Evolutionary conservation across 176 grass and related monocot genomes (phyloP), one percentile per base, ranked within the genome.

Genomic region (Aegilops bicornis): DNA sequence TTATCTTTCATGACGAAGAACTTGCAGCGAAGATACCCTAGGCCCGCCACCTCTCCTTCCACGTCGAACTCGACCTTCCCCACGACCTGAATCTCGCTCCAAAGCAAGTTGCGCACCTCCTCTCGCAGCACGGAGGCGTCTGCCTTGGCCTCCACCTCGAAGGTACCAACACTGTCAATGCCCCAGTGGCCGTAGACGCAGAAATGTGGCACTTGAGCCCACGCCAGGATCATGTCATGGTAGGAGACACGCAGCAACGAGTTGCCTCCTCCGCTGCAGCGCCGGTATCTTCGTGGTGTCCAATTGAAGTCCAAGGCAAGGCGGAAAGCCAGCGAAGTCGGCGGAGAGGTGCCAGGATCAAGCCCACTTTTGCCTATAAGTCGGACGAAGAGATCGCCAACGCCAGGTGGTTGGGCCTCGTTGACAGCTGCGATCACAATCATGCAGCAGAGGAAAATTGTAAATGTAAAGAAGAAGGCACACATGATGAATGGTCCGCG

Each of bases 201-300:
- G 43, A 82, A 82, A n/a, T 22, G 7, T 0, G 80, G 64, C 43
- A 69, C 43, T 8, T 56, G 43, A 20, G 43, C 64, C 80, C 64
- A 82, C 8, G 80, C 80, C 80, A 82, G 20, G 65, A 70, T 70
- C 64, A 82, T 56, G 29, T 20, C 30, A 5, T 56, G 64, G 80
- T 69, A 69, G 43, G 62, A 82, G 29, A 82, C 30, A 4, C 30
- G 65, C 42, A 82, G 20, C 29, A 70, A 36, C 7, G 80, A 82
- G 80, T 50, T 36, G 3, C 43, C 64, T 3, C 45, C 80, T 54
- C 80, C 43, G 4, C 10, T 82, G 64, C 64, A 54, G 16, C 45
- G 45, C 13, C 45, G 1, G 45, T 48, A 15, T 13, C 0, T 48
- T 48, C 4, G 45, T 48, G 50, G 50, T 69, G 64, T 31, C 47